Evolutionary conservation across 371 early-diverging fungal genomes (phyloP).

Genomic region (Mucor lusitanicus): DNA sequence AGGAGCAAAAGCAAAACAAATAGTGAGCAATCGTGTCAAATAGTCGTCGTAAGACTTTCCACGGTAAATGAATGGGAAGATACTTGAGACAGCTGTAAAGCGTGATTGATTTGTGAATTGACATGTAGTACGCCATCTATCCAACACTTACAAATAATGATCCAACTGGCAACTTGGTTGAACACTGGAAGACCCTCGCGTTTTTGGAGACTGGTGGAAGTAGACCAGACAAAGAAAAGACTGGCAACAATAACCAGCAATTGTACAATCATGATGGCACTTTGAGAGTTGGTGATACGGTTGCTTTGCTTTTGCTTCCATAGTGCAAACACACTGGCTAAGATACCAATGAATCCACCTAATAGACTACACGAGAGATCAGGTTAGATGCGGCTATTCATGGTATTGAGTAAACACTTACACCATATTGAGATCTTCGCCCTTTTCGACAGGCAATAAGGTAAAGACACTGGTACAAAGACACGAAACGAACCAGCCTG

Average conservation of each 20-base stretch:
- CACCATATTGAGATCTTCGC: constrained; percentile 75
- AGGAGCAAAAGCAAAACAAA: constrained; percentile 88
- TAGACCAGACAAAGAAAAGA: constrained; percentile 52
- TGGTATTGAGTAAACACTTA: constrained; percentile 33
- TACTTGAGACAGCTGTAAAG: constrained; percentile 51
- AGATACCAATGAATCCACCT: constrained; percentile 24
- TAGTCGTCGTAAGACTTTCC: constrained; percentile 70
- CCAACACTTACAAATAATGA: constrained; percentile 58
- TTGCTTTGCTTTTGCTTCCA: neutral
- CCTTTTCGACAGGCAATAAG: constrained; percentile 85
- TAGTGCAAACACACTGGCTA: constrained; percentile 6
- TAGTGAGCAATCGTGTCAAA: constrained; percentile 72
- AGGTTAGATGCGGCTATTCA: neutral
- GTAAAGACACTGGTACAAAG: constrained; percentile 80
- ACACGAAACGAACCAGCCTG: constrained; percentile 68
- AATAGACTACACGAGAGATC: constrained; percentile 14
- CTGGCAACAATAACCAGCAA: constrained; percentile 32
- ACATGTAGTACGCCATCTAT: neutral
- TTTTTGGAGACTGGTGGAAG: constrained; percentile 50
- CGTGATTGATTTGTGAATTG: neutral
- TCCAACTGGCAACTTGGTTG: constrained; percentile 75
- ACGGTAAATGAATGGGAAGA: constrained; percentile 68
- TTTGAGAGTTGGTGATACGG: constrained; percentile 6
- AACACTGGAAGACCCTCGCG: constrained; percentile 70
- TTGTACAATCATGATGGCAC: constrained; percentile 20